Percentiles rank a stretch among this genome's conserved stretches.
Conservation (phyloP, 75 land plant species). For the Chamaecyparis obtusa region DNA sequence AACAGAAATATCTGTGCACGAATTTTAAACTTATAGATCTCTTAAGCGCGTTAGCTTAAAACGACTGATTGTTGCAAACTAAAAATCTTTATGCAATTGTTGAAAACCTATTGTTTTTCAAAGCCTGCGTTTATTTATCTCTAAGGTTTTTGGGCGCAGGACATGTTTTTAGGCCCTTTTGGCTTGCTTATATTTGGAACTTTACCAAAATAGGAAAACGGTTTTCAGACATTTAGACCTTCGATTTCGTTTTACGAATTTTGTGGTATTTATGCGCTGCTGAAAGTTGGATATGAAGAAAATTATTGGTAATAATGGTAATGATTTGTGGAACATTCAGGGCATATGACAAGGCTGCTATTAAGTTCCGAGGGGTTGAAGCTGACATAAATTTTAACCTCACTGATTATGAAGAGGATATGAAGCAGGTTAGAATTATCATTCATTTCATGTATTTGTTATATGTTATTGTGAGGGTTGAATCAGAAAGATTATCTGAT, state of each 20-base stretch:
- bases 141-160: neutral
- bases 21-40: neutral
- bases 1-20: neutral
- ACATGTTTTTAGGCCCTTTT: neutral
- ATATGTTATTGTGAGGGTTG: neutral
- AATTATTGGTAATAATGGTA: neutral
- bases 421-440: slow-evolving; percentile 48
- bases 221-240: neutral
- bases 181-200: neutral
- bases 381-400: slow-evolving; percentile 86
- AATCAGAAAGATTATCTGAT: neutral
- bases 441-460: neutral
- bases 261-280: neutral
- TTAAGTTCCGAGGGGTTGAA: slow-evolving; percentile 76
- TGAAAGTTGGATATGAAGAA: neutral
- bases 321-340: slow-evolving; percentile 27
- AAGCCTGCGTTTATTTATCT: no score
- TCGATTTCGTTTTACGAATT: neutral
- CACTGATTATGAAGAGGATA: slow-evolving; percentile 72
- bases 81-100: neutral
- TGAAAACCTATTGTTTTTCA: no score
- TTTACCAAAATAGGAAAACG: neutral
- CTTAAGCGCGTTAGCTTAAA: neutral
- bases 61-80: neutral
- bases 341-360: slow-evolving; percentile 90